Evolutionary conservation across 352 stramenopile species (phyloP), one percentile per base, ranked within the genome.

Genomic region (Phytophthora europaea): DNA sequence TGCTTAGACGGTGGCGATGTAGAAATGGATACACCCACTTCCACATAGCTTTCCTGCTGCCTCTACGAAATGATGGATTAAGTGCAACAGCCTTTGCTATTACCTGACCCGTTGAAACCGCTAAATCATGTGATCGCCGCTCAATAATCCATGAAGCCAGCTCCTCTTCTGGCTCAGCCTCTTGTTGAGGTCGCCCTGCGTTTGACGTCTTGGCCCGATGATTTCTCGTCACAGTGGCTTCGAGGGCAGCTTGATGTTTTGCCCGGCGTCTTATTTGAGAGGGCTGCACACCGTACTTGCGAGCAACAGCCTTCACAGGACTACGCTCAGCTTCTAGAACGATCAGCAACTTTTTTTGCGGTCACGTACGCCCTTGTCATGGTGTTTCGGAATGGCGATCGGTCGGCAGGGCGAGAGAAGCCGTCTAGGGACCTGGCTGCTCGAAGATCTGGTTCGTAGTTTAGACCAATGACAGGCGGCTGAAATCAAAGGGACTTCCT

Each of bases 11-110:
- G 4, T 48, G 28, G 18, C 40, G 62, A 4, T 51, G 40, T 2
- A 63, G 31, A 40, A 59, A 63, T 26, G 43, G 62, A 22, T 70
- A 70, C 20, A 70, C 38, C 53, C 62, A 70, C 12, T 26, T 13
- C 34, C 62, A 31, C n/a, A 62, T 36, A 40, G 53, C 15, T 9
- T 36, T 38, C 0, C 43, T 22, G 9, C 62, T 45, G 1, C 53
- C 62, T 22, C 28, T 9, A 1, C 38, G 40, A 34, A 63, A 69
- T 2, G 20, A n/a, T 20, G 52, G 40, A n/a, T 69, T 43, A 5
- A 62, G 36, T 16, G 62, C 43, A 10, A 69, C 16, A 34, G 53
- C 61, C 28, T 50, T 61, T 5, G 33, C 33, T 38, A 38, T 38
- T 15, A 47, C 38, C 12, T 47, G 38, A 15, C 12, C 12, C 12